A percentile compares a stretch with the other conserved stretches of the same genome.
These are phyloP conservation scores for Bonnemaisonia californica DNA, from an alignment of 31 red algal genomes.

Conservation along the genomic window DNA sequence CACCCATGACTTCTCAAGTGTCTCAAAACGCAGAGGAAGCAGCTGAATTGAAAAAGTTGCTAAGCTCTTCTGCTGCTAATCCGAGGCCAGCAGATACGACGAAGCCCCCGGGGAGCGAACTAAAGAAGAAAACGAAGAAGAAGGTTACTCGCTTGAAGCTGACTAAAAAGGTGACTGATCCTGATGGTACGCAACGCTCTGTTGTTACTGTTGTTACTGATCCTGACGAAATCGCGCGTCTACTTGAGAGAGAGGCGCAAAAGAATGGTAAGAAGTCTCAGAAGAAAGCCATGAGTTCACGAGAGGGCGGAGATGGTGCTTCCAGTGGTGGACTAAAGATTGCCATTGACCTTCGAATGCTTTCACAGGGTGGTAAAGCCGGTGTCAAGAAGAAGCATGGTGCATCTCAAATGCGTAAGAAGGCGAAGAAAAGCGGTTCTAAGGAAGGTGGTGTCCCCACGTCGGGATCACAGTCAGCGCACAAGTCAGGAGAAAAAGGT, in stretches of 20 bases:
- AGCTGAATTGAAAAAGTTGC: not conserved
- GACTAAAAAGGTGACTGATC: constrained; percentile 48
- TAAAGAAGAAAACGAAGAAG: constrained; percentile 57
- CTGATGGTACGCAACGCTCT: constrained; percentile 48
- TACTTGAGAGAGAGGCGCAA: constrained; percentile 21
- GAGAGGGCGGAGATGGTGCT: not conserved
- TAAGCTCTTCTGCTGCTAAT: not conserved
- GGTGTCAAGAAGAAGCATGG: constrained; percentile 16
- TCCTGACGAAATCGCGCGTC: constrained; percentile 53
- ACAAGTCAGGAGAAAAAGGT: constrained; percentile 9
- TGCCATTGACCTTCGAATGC: constrained; percentile 62
- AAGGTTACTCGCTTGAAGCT: constrained; percentile 58
- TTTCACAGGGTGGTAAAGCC: constrained; percentile 23
- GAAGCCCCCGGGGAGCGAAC: constrained; percentile 4
- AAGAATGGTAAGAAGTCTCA: constrained; percentile 36
- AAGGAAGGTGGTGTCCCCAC: not conserved
- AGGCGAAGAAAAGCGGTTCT: not conserved
- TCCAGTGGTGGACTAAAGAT: constrained; percentile 63
- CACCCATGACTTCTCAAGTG: not conserved
- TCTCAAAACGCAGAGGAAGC: constrained; percentile 7
- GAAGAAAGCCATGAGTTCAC: constrained; percentile 7
- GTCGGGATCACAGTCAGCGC: not conserved
- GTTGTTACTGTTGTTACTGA: constrained; percentile 57
- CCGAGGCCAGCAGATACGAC: not conserved
- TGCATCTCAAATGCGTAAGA: constrained; percentile 22